phyloP scores from a whole-genome alignment of 352 stramenopile species.

The Phytopythium mirpurense region DNA sequence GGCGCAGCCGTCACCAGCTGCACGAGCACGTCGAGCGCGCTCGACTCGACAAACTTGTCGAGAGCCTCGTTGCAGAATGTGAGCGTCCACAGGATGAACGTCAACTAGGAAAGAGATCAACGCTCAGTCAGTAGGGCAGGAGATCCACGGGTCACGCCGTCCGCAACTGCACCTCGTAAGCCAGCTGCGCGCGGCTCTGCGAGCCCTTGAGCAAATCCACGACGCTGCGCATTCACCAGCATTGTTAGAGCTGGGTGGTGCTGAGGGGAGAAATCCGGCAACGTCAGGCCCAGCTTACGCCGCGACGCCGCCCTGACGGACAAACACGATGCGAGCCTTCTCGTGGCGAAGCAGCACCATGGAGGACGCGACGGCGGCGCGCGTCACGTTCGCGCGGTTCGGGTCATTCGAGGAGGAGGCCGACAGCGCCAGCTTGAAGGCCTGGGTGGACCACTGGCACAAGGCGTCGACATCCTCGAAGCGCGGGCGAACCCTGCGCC shows the following conservation, averaged over 20 bases:
- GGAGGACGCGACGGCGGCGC: slow-evolving; percentile 87
- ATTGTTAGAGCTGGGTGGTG: neutral
- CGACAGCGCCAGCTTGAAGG: slow-evolving; percentile 58
- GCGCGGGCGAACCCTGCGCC: slow-evolving; percentile 54
- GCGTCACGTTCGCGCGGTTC: slow-evolving; percentile 67
- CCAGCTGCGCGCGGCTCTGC: slow-evolving; percentile 89
- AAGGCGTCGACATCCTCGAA: slow-evolving; percentile 77
- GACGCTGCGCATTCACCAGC: slow-evolving; percentile 23
- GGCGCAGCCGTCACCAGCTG: slow-evolving; percentile 90
- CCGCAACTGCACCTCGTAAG: slow-evolving; percentile 80
- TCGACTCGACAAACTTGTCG: slow-evolving; percentile 67
- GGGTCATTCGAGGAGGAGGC: slow-evolving; percentile 51
- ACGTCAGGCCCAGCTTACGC: slow-evolving; percentile 46
- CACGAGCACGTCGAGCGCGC: slow-evolving; percentile 67
- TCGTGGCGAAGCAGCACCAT: slow-evolving; percentile 90
- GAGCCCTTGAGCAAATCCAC: slow-evolving; percentile 74
- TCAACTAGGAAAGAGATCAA: slow-evolving; percentile 54
- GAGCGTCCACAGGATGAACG: slow-evolving; percentile 96
- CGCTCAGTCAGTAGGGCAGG: neutral
- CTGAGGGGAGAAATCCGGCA: neutral
- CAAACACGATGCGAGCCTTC: slow-evolving; percentile 87
- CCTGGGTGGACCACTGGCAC: slow-evolving; percentile 72
- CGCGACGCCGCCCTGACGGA: slow-evolving; percentile 86
- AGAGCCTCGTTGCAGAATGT: slow-evolving; percentile 88
- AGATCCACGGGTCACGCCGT: neutral